Base-by-base conservation (phyloP, 176 grass and related monocot genomes). In the Phyllostachys edulis region DNA sequence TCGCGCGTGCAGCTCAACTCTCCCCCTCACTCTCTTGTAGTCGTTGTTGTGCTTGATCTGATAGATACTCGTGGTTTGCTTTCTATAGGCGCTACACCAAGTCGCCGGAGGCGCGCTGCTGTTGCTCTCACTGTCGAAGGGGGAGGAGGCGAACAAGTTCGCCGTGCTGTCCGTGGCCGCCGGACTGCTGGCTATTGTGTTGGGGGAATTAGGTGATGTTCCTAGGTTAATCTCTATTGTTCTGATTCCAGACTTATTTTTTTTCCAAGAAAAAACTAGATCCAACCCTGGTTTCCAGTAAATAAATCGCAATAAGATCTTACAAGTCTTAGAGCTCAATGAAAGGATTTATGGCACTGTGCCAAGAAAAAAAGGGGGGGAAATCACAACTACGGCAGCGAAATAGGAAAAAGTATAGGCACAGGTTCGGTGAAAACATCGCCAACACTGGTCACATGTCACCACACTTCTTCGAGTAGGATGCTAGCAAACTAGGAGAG, bases 191-290 rank as follows among this genome's bases (percentile, higher is more conserved):
- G 92, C 96, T 24, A 63, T 99, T 82, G 11, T 90, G 69, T 60
- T 95, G 41, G 96, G 96, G 76, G 96, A 99, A 88, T 69, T 99
- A 87, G 96, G 96, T 92, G 76, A 78, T 72, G 14, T 63, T 87
- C 45, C 3, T 82, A 21, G 36, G 59, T 72, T 63, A 49, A 63
- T 56, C 51, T 45, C 7, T n/a, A 14, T 20, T 82, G 16, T 17
- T 44, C 71, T 64, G 7, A 38, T 66, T 46, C 11, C 37, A 79
- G 10, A 66, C 21, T 47, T 66, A 3, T 11, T 27, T 79, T 42
- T 27, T 5, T 32, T 17, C 17, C 5, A 34, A 17, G 13, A 17
- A 17, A 3, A 34, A 14, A 29, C 23, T 65, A 65, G 62, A 65
- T 65, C 62, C 5, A 7, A 16, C 24, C 6, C 62, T 65, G 29